A percentile compares a stretch with the other conserved stretches of the same genome.
Evolutionary conservation across 352 stramenopile species (phyloP).

Genomic region (Globisporangium polare): DNA sequence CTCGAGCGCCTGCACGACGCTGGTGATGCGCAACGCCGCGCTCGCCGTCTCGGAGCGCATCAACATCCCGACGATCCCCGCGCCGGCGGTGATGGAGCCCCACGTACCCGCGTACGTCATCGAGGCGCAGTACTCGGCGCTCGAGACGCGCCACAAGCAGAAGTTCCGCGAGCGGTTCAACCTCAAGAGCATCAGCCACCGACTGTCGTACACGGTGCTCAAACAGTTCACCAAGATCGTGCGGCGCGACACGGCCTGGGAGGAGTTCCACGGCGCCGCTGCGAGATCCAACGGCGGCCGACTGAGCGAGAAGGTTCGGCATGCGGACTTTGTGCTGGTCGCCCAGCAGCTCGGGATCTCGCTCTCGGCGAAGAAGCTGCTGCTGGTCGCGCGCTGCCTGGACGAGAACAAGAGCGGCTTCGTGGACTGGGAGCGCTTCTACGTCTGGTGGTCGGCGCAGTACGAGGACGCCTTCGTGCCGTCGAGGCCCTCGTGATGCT

Average conservation of each 20-base stretch:
- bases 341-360: slow-evolving; percentile 37
- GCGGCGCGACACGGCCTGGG: slow-evolving; percentile 50
- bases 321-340: slow-evolving; percentile 47
- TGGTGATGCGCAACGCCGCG: slow-evolving; percentile 59
- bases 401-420: slow-evolving; percentile 50
- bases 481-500: background rate
- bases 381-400: slow-evolving; percentile 33
- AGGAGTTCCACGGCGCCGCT: slow-evolving; percentile 39
- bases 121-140: slow-evolving; percentile 50
- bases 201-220: slow-evolving; percentile 56
- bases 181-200: slow-evolving; percentile 53
- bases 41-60: slow-evolving; percentile 45
- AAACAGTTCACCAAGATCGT: slow-evolving; percentile 65
- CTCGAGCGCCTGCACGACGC: slow-evolving; percentile 35
- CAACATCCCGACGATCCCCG: slow-evolving; percentile 37
- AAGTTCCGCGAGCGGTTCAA: slow-evolving; percentile 62
- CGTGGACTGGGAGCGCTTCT: slow-evolving; percentile 61
- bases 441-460: slow-evolving; percentile 57
- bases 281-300: slow-evolving; percentile 11
- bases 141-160: slow-evolving; percentile 36
- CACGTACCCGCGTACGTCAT: slow-evolving; percentile 46
- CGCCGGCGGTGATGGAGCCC: slow-evolving; percentile 29
- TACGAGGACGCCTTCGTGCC: slow-evolving; percentile 19
- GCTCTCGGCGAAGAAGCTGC: slow-evolving; percentile 43
- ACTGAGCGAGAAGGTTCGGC: slow-evolving; percentile 20